Conservation (phyloP, 306 rosid species). For the Vicia faba region DNA sequence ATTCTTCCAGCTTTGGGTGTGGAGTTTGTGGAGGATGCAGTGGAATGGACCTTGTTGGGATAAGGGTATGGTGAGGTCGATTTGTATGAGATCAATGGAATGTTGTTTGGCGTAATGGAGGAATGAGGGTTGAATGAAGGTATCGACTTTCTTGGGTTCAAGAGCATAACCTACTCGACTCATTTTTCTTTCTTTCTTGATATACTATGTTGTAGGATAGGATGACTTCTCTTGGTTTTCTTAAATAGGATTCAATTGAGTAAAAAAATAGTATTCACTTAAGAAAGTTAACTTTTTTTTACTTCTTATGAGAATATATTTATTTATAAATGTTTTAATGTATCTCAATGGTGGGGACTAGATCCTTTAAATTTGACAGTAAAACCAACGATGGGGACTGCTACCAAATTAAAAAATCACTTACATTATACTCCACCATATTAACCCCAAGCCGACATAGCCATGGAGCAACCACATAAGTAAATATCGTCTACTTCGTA, state of each 20-base stretch:
- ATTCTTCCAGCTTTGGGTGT: constrained; percentile 34
- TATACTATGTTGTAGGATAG: not conserved
- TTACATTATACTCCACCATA: no score
- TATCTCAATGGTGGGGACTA: no score
- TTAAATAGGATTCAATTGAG: not conserved
- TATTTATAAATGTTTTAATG: no score
- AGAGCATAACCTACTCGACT: constrained; percentile 45
- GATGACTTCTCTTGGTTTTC: not conserved
- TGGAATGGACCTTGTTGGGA: constrained; percentile 43
- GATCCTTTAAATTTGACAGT: no score
- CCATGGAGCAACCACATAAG: no score
- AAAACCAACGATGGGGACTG: no score
- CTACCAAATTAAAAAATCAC: no score
- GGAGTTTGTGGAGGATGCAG: constrained; percentile 49
- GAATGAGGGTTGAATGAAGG: constrained; percentile 35
- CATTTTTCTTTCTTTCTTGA: constrained; percentile 20
- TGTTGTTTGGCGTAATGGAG: constrained; percentile 31
- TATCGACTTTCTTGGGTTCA: constrained; percentile 39
- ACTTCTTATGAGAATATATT: no score
- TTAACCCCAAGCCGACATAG: no score
- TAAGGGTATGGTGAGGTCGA: constrained; percentile 37
- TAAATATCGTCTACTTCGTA: no score
- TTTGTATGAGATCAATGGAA: constrained; percentile 37
- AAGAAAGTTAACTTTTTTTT: no score
- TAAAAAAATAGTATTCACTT: no score